A percentile compares a stretch with the other conserved stretches of the same genome.
Evolutionary conservation across 768 basidiomycete species (phyloP).

Genomic region (Lactarius vividus): DNA sequence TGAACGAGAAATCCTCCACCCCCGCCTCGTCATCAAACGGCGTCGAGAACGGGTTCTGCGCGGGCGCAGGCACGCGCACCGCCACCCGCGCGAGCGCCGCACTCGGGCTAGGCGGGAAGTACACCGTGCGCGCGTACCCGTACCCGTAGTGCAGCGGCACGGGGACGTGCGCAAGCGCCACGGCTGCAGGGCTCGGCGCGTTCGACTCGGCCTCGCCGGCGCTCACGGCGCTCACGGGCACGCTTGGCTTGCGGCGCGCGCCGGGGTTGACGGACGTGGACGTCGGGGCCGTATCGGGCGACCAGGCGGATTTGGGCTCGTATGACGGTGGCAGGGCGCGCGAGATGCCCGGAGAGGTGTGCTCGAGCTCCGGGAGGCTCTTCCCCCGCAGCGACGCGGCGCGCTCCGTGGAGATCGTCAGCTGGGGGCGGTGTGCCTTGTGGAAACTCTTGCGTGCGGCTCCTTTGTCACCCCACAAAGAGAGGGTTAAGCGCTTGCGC

Average conservation of each 20-base stretch:
- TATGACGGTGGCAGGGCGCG: conserved; percentile 12
- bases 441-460: conserved; percentile 25
- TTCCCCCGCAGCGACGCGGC: conserved; percentile 34
- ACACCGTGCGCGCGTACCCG: conserved; percentile 11
- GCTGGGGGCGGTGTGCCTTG: conserved; percentile 27
- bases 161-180: conserved; percentile 26
- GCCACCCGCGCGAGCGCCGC: conserved; percentile 36
- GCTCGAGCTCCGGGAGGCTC: conserved; percentile 35
- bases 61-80: conserved; percentile 40
- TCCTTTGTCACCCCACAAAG: conserved; percentile 29
- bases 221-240: conserved; percentile 40
- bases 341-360: conserved; percentile 27
- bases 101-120: conserved; percentile 39
- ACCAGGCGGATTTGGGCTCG: conserved; percentile 34
- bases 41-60: conserved; percentile 63
- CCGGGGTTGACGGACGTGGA: conserved; percentile 26
- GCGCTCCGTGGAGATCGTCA: conserved; percentile 46
- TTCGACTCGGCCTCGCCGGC: conserved; percentile 33
- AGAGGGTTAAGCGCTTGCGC: conserved; percentile 22
- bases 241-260: conserved; percentile 35
- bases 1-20: conserved; percentile 16
- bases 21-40: conserved; percentile 71
- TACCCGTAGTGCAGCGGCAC: conserved; percentile 23
- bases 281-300: conserved; percentile 30
- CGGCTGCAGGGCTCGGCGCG: conserved; percentile 33